Conservation (phyloP, 179 eudicot genomes). For the Beta lomatogona region DNA sequence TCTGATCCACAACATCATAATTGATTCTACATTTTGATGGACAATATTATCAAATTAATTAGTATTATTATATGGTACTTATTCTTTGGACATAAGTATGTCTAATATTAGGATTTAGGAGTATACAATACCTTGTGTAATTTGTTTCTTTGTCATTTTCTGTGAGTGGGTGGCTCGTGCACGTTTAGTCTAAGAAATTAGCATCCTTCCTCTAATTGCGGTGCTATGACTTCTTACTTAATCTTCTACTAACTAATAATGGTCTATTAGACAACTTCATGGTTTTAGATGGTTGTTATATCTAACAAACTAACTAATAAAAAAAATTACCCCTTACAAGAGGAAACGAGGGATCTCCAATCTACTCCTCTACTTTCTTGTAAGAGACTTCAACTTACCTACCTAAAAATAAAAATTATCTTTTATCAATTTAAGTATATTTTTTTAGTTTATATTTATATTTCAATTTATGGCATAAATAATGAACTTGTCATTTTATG, state of each 20-base stretch:
- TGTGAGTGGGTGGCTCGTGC: slow-evolving; percentile 20
- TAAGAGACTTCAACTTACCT: too few relatives aligned
- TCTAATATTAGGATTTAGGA: not conserved
- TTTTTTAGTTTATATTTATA: too few relatives aligned
- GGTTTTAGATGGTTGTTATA: too few relatives aligned
- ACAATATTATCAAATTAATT: not conserved
- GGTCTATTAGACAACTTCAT: not conserved
- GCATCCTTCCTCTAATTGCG: slow-evolving; percentile 26
- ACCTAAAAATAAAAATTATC: too few relatives aligned
- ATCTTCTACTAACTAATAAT: slow-evolving; percentile 3
- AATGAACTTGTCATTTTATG: too few relatives aligned
- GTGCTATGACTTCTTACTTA: not conserved
- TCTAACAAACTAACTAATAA: too few relatives aligned
- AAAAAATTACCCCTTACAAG: too few relatives aligned
- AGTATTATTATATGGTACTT: not conserved
- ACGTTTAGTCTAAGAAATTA: not conserved
- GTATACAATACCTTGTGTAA: not conserved
- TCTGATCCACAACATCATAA: slow-evolving; percentile 23
- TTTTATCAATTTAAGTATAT: too few relatives aligned
- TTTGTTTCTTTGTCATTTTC: not conserved
- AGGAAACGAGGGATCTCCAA: too few relatives aligned
- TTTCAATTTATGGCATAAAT: too few relatives aligned
- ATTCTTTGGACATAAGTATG: not conserved
- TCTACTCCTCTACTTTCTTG: too few relatives aligned
- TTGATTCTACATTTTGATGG: slow-evolving; percentile 19